Evolutionary conservation across 2,329 filamentous ascomycete species (phyloP), one percentile per base, ranked within the genome.

Genomic region (Fusarium sambucinum): DNA sequence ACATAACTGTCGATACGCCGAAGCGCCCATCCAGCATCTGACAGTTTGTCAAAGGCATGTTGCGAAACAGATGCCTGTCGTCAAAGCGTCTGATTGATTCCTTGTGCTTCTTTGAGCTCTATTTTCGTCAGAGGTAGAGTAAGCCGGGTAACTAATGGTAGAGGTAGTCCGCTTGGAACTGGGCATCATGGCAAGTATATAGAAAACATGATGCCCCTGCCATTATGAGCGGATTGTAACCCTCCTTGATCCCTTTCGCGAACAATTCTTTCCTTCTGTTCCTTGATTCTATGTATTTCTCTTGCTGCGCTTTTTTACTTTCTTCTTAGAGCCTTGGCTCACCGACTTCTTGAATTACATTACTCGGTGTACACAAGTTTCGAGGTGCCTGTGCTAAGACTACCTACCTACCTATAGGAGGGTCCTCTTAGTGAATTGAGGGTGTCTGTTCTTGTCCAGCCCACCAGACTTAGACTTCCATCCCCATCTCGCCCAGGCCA

Each of bases 401-500:
- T 32, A 48, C 45, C 7, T 23, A 14, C 30, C 32, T 33, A 25
- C 45, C 38, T 50, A 66, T 17, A 17, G 46, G 50, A 64, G 59
- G 62, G 60, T 55, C 64, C 37, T 62, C 52, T 52, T 72, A 63
- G 70, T 65, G 68, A 60, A 64, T 47, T 52, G 66, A 69, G 66
- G 66, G 66, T 55, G 66, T 63, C 57, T 5, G 58, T 55, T 69
- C 55, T 56, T 29, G 47, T 16, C 42, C 25, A 45, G 23, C 41
- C 23, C 23, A 44, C 23, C 25, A 46, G 58, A 66, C 62, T 72
- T 73, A 68, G 68, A 68, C 69, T 70, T 73, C 42, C 25, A 45
- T 21, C 71, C 71, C 42, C 12, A 45, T 45, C 63, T 68, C 45
- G 62, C 68, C 70, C 72, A 72, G 56, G 61, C 70, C 63, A 59